Percentiles rank a stretch among this genome's conserved stretches.
Evolutionary conservation across 164 flowering plant genomes (phyloP).

Genomic region (Taxillus chinensis): DNA sequence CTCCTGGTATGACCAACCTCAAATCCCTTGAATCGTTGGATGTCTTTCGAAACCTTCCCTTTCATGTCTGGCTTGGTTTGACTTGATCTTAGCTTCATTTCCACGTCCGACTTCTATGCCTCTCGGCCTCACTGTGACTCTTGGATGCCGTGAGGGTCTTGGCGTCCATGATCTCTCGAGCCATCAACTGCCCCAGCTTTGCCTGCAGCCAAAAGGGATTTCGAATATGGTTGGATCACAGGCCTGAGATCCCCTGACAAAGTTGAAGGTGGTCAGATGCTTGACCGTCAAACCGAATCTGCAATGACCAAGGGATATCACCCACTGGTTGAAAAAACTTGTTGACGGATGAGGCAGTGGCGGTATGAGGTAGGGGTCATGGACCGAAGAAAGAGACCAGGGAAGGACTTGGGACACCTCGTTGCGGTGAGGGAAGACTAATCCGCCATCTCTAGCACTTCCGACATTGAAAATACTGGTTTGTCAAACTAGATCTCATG

Average conservation of each 20-base stretch:
- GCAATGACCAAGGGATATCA: conserved; percentile 29
- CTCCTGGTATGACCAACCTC: no score
- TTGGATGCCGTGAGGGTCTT: conserved; percentile 96
- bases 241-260: conserved; percentile 49
- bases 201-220: conserved; percentile 59
- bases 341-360: no score
- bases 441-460: conserved; percentile 21
- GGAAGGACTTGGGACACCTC: conserved; percentile 40
- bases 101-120: conserved; percentile 78
- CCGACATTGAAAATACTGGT: conserved; percentile 12
- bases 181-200: conserved; percentile 70
- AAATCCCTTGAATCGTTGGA: no score
- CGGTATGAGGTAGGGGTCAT: no score
- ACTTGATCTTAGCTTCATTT: no score
- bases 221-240: conserved; percentile 34
- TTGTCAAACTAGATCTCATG: no score
- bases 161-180: conserved; percentile 97
- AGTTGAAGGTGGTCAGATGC: conserved; percentile 53
- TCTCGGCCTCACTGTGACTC: conserved; percentile 97
- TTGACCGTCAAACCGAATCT: no score
- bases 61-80: no score
- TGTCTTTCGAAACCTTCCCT: no score
- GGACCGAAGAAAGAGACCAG: conserved; percentile 51
- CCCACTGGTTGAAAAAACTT: no score
- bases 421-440: conserved; percentile 17